Evolutionary conservation across 169 alveolate species (phyloP), one percentile per base, ranked within the genome.

Genomic region (Neospora caninum): DNA sequence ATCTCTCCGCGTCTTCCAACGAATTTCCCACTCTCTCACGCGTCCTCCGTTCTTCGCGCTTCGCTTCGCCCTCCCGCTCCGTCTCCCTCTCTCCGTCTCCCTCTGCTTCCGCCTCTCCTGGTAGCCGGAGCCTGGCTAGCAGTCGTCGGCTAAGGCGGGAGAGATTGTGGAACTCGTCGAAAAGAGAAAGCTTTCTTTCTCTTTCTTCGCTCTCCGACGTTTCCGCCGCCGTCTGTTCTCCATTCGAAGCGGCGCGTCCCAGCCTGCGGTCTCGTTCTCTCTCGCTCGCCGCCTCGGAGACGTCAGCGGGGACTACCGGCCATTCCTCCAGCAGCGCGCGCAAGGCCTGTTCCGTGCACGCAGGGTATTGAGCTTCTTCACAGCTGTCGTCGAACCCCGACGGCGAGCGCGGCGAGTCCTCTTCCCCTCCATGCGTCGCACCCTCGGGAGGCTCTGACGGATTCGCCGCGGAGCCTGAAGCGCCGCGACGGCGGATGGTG

Each of bases 61-160:
- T n/a, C 86, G 27, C 31, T 22, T n/a, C n/a, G 43, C 16, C 22
- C 82, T 29, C 16, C 18, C 82, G 4, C 82, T 34, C 39, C 82
- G 34, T 10, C 34, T 9, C 22, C 39, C 34, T 6, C 82, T 69
- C 34, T 9, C 34, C 18, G 38, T 34, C 82, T 69, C 82, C 82
- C 18, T 4, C 18, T 34, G 6, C 82, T 69, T 4, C 82, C n/a
- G 38, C 42, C 22, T 31, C 34, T 34, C 18, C 82, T 2, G 16
- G 42, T 20, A 78, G 0, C 86, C 86, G n/a, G 29, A 78, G 39
- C 86, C 29, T 13, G 27, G 39, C 42, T n/a, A 1, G n/a, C 39
- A 78, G 86, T 16, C 10, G 43, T 78, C n/a, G 45, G 86, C 39
- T 78, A 43, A 78, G 86, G 86, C 45, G 86, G 22, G 86, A 78